Evolutionary conservation across 2,329 filamentous ascomycete species (phyloP), one percentile per base, ranked within the genome.

Genomic region (Verticillium klebahnii): DNA sequence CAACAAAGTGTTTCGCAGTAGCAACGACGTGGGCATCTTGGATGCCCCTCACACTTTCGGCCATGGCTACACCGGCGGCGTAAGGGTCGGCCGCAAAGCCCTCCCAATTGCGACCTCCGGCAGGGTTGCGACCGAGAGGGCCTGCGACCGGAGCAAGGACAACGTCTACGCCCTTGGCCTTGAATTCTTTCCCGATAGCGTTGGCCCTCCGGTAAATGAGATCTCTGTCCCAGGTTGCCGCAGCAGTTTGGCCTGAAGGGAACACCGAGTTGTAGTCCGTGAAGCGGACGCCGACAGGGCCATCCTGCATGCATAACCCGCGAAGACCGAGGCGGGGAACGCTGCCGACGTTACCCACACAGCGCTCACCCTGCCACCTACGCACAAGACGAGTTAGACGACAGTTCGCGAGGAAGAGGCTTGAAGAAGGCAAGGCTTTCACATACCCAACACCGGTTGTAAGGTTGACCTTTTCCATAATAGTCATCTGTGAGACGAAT

Each of bases 381-480:
- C 6, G 1, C 14, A 73, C 88, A 89, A 91, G 54, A 86, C 15
- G 6, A 40, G 2, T n/a, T 6, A 40, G 37, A 2, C 15, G 14
- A 88, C 88, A 91, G 52, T 86, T n/a, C 2, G 11, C 1, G 2
- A 57, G 65, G 45, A 66, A 64, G 5, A 29, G 29, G 29, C 3
- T 29, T 29, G 29, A 29, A 29, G 29, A 29, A 29, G 29, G 29
- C 2, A 23, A 77, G 37, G 15, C 15, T n/a, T 15, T 40, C 15
- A 40, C 87, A 74, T 77, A 94, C 85, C 93, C 92, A 66, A 90
- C 85, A 74, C 94, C 94, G 0, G 93, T 97, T 2, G 94, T 98
- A 66, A 98, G 74, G 74, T 98, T 98, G 75, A 98, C 92, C 79
- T 97, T 97, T 75, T 97, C 93, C 12, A 87, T 72, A 37, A 97